A percentile compares a stretch with the other conserved stretches of the same genome.
Evolutionary conservation across 2,329 filamentous ascomycete genomes (phyloP).

Genomic region (Leptographium procerum): DNA sequence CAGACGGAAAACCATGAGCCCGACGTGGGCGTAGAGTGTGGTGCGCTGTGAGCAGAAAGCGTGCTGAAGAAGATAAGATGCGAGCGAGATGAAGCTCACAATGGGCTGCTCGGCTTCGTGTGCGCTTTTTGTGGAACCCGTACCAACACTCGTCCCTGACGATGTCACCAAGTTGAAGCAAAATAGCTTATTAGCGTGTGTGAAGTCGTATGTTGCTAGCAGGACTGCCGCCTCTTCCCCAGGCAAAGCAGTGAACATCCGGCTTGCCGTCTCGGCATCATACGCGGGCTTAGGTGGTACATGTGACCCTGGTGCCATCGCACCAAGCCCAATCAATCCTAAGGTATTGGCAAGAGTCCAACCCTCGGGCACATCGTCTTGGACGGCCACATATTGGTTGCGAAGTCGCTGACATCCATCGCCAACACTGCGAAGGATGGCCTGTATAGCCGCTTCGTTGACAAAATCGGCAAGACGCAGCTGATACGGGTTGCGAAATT

Average conservation of each 20-base stretch:
- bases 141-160: slow-evolving; percentile 21
- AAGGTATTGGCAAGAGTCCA: slow-evolving; percentile 78
- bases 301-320: slow-evolving; percentile 40
- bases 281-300: slow-evolving; percentile 48
- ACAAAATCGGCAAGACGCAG: slow-evolving; percentile 89
- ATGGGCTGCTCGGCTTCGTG: slow-evolving; percentile 55
- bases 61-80: slow-evolving; percentile 88
- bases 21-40: slow-evolving; percentile 73
- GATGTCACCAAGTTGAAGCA: slow-evolving; percentile 69
- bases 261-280: slow-evolving; percentile 70
- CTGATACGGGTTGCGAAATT: slow-evolving; percentile 94
- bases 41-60: slow-evolving; percentile 73
- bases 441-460: slow-evolving; percentile 76
- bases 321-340: slow-evolving; percentile 72
- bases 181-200: slow-evolving; percentile 90
- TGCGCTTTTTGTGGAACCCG: not conserved
- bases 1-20: slow-evolving; percentile 73
- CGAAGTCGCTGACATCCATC: slow-evolving; percentile 57
- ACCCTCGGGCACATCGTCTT: slow-evolving; percentile 81
- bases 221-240: slow-evolving; percentile 68
- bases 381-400: slow-evolving; percentile 69
- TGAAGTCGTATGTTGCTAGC: slow-evolving; percentile 84
- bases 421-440: slow-evolving; percentile 68
- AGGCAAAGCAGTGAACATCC: slow-evolving; percentile 71
- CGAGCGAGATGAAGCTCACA: slow-evolving; percentile 71